These are phyloP conservation scores for Gastrolobium villosum DNA, from an alignment of 306 rosid species.

Conservation along the genomic window DNA sequence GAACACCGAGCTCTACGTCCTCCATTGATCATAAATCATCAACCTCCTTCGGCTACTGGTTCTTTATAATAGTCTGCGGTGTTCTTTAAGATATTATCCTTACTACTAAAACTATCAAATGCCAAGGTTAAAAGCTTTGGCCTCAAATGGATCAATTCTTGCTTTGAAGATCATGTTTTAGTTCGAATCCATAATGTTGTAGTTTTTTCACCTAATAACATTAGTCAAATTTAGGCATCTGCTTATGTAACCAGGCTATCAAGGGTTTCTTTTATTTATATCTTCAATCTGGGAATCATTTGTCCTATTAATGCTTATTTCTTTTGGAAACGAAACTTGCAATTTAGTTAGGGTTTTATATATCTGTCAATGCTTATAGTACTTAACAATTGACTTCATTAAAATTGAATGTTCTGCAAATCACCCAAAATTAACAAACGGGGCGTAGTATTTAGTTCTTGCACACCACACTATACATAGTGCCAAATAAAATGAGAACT, in stretches of 20 bases:
- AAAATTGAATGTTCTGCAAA: too few relatives aligned
- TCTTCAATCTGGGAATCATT: too few relatives aligned
- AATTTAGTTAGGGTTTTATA: too few relatives aligned
- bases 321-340: too few relatives aligned
- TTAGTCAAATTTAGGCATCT: constrained; percentile 28
- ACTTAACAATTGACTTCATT: too few relatives aligned
- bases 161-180: constrained; percentile 41
- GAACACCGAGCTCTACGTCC: constrained; percentile 70
- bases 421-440: too few relatives aligned
- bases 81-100: constrained; percentile 42
- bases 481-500: too few relatives aligned
- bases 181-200: constrained; percentile 36
- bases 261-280: constrained; percentile 39
- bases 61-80: constrained; percentile 50
- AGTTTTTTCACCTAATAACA: constrained; percentile 38
- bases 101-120: constrained; percentile 37
- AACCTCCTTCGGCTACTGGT: constrained; percentile 61
- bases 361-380: too few relatives aligned
- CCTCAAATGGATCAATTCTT: constrained; percentile 36
- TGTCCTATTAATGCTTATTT: too few relatives aligned
- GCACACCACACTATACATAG: too few relatives aligned
- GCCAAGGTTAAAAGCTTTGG: constrained; percentile 10
- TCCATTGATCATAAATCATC: constrained; percentile 77
- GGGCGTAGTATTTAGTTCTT: too few relatives aligned
- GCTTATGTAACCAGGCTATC: constrained; percentile 32